Evolutionary conservation across 805 yeast genomes (phyloP), one percentile per base, ranked within the genome.

Genomic region (Saccharomycopsis sp.): DNA sequence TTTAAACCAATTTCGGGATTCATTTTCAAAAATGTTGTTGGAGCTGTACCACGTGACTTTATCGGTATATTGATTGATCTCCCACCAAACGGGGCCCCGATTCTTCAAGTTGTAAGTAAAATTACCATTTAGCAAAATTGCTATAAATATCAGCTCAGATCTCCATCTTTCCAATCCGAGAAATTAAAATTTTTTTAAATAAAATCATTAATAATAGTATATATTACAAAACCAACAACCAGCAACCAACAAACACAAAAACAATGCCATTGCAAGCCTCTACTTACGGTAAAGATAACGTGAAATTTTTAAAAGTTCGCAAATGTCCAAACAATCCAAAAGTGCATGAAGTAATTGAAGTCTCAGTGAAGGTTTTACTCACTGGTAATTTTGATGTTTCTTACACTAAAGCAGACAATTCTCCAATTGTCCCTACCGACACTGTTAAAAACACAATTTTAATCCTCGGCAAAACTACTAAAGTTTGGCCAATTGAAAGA

Each of bases 361-460:
- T 94, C 43, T 82, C 87, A 46, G 94, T 85, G 45, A 71, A 73
- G 52, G 81, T 81, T 22, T 68, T 89, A 41, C 71, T 89, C 47
- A 79, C 74, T 54, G 97, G 97, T 51, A 75, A 72, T 45, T 80
- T 89, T 57, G 96, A 84, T 51, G 65, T 67, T 24, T 79, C 95
- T 2, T 89, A 85, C 70, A 89, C 96, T 41, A 58, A 81, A 47
- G 96, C 96, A 31, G 94, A 89, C 66, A 89, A 89, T 68, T 60
- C 84, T 2, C 75, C 84, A n/a, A 79, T 89, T 57, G 94, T 89
- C 40, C 96, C 97, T 48, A 89, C 97, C 6, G 96, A 88, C 64
- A 86, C 96, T 1, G 88, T 87, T 45, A 88, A 88, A 65, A 88
- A 88, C 71, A 88, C 96, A 41, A 77, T 85, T 52, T 71, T 84